Conservation (phyloP, 1,284 basidiomycete species). For the Meripilus lineatus region DNA sequence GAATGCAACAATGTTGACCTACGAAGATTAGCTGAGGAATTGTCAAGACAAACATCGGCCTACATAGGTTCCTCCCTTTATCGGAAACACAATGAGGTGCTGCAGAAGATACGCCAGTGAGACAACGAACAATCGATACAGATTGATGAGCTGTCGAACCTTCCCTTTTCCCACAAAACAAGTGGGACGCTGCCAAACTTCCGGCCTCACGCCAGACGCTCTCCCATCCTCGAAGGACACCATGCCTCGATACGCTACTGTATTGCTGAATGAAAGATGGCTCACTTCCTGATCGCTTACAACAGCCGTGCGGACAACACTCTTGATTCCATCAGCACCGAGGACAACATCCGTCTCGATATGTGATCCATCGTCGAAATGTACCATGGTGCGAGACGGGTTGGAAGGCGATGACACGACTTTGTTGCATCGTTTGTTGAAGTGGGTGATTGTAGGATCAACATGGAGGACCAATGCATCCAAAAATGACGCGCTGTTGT, state of each 20-base stretch:
- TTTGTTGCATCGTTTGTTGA: constrained; percentile 41
- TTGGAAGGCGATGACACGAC: constrained; percentile 19
- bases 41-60: not conserved
- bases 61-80: constrained; percentile 39
- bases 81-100: constrained; percentile 56
- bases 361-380: constrained; percentile 40
- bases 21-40: not conserved
- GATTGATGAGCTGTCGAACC: not conserved
- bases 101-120: constrained; percentile 17
- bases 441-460: constrained; percentile 35
- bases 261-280: constrained; percentile 35
- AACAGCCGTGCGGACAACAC: constrained; percentile 30
- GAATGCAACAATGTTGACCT: constrained; percentile 54
- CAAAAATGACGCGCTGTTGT: constrained; percentile 38
- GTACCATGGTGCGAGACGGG: constrained; percentile 26
- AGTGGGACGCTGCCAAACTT: constrained; percentile 7
- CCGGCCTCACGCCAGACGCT: constrained; percentile 33
- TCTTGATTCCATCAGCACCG: constrained; percentile 47
- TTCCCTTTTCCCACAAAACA: constrained; percentile 8
- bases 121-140: not conserved
- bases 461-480: constrained; percentile 39
- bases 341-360: constrained; percentile 42
- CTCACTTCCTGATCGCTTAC: constrained; percentile 24
- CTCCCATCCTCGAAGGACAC: constrained; percentile 31
- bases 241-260: constrained; percentile 39